Evolutionary conservation across 371 early-diverging fungal genomes (phyloP).

Genomic region (Lichtheimia corymbifera): DNA sequence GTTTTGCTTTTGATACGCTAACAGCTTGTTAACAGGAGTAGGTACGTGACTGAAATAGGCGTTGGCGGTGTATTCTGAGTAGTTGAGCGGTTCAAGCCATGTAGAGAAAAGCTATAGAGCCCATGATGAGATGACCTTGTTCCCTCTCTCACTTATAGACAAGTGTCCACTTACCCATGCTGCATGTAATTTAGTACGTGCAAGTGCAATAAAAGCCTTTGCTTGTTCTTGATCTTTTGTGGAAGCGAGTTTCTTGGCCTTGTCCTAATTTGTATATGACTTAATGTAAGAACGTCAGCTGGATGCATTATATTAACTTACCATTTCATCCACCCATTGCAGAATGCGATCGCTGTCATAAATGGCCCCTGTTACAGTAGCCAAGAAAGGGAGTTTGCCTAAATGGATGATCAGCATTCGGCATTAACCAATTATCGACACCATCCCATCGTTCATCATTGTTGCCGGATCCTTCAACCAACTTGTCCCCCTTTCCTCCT

Average conservation of each 20-base stretch:
- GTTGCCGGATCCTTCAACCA: background rate
- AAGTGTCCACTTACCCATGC: constrained; percentile 35
- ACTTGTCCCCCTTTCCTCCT: background rate
- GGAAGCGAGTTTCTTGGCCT: constrained; percentile 20
- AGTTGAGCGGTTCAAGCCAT: constrained; percentile 52
- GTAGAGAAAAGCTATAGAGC: constrained; percentile 39
- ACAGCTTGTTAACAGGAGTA: constrained; percentile 29
- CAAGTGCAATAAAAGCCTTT: constrained; percentile 43
- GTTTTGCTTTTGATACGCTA: constrained; percentile 40
- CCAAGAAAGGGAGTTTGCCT: constrained; percentile 48
- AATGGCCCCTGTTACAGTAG: constrained; percentile 37
- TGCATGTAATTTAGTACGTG: constrained; percentile 40
- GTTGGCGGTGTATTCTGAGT: constrained; percentile 27
- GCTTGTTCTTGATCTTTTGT: constrained; percentile 32
- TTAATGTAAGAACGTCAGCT: background rate
- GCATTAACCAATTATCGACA: too few species aligned
- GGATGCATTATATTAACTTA: constrained; percentile 9
- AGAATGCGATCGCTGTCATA: constrained; percentile 35
- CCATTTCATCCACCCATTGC: constrained; percentile 42
- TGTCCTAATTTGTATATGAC: constrained; percentile 17
- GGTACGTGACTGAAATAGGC: constrained; percentile 49
- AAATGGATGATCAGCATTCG: background rate
- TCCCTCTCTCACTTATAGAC: background rate
- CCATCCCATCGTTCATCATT: background rate
- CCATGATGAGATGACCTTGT: background rate